Percentiles rank a stretch among this genome's conserved stretches.
Conservation (phyloP, 2,329 filamentous ascomycete species). For the Dactylellina leptospora region DNA sequence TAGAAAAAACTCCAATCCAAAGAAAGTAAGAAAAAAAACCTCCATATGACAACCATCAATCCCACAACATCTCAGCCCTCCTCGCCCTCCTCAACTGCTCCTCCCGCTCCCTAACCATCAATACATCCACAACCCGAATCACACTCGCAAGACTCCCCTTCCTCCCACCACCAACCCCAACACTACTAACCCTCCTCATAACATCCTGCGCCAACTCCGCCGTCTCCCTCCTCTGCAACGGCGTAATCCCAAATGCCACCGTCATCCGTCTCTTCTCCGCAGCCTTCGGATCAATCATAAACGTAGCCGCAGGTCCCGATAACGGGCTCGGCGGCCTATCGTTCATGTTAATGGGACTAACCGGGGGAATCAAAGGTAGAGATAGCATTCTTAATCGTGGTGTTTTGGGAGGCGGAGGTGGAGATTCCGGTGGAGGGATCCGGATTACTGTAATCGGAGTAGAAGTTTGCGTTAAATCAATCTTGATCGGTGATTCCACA, state of each 20-base stretch:
- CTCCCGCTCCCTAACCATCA: constrained; percentile 55
- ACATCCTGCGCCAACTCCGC: constrained; percentile 48
- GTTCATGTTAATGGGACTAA: too few species aligned
- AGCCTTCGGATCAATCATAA: constrained; percentile 31
- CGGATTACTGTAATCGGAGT: constrained; percentile 17
- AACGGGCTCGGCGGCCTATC: background rate
- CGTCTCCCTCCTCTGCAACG: constrained; percentile 40
- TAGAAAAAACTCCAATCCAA: background rate
- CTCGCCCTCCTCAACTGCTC: constrained; percentile 54
- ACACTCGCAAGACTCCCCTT: constrained; percentile 50
- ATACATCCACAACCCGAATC: constrained; percentile 54
- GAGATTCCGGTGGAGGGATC: constrained; percentile 12
- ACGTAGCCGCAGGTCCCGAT: constrained; percentile 11
- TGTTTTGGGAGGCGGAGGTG: constrained; percentile 11
- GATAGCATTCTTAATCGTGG: background rate
- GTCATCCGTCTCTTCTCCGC: constrained; percentile 48
- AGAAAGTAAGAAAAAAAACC: too few species aligned
- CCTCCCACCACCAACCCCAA: constrained; percentile 5
- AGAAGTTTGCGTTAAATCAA: background rate
- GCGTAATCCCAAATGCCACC: constrained; percentile 47
- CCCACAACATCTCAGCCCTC: constrained; percentile 56
- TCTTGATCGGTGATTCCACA: background rate
- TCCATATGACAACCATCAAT: too few species aligned
- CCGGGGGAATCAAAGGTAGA: background rate
- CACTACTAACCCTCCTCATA: constrained; percentile 37